Evolutionary conservation across 2,329 filamentous ascomycete genomes (phyloP), one percentile per base, ranked within the genome.

Genomic region (Alternaria longipes): DNA sequence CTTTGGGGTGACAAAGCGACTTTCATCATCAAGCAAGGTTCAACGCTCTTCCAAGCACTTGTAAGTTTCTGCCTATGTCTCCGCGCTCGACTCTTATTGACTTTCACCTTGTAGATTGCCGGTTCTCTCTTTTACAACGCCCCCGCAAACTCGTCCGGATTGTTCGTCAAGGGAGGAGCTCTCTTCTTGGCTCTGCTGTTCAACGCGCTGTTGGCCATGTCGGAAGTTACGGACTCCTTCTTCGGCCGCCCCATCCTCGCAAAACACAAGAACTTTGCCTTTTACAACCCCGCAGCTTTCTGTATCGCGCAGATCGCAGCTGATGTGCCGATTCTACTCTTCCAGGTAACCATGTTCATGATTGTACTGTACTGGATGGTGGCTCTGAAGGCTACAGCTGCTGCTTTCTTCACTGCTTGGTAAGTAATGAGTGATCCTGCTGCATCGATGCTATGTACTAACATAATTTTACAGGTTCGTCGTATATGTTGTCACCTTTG

Each of bases 251-350:
- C 91, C 1, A 95, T 97, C 69, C 90, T 97, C 55, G 92, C 96
- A 70, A 97, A 97, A 75, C 93, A 97, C 68, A 81, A 85, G 56
- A 87, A 90, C 52, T 97, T 96, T 74, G 92, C 92, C n/a, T 85
- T 97, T 26, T 96, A 95, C 72, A 93, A 96, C 71, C 92, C 94
- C 0, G 92, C 90, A 7, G 90, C 92, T 90, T 72, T 81, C 86
- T 14, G 84, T 93, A 68, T 80, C 85, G 34, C 94, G 92, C 83
- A 94, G 93, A 77, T 66, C 90, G 32, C 81, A n/a, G 81, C 82
- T 8, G 84, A 86, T 62, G 78, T 85, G 1, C 84, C 87, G 0
- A 80, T 89, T 4, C 68, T 88, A 1, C 54, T 88, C 0, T 82
- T 89, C 62, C 89, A 91, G 67, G 81, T 90, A 16, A 82, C 84